These are phyloP conservation scores for Trametes versicolor DNA, from an alignment of 1,284 basidiomycete species.

Conservation along the genomic window DNA sequence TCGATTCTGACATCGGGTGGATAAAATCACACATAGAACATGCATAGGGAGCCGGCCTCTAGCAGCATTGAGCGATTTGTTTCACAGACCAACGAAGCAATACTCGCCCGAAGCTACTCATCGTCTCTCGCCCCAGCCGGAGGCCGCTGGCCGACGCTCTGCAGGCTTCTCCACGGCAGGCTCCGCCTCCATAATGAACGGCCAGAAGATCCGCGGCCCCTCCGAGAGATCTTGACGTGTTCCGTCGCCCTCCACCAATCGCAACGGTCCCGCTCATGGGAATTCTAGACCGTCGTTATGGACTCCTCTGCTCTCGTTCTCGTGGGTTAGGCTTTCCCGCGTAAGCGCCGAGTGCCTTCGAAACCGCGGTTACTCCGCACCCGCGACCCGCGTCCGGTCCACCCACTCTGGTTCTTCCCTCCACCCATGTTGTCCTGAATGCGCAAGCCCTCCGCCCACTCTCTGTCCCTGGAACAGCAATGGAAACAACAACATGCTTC, in stretches of 20 bases:
- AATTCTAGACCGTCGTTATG: conserved; percentile 27
- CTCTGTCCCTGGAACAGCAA: conserved; percentile 1
- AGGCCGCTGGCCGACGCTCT: conserved; percentile 3
- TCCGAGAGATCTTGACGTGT: conserved; percentile 25
- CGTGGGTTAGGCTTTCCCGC: conserved; percentile 27
- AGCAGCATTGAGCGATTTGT: not conserved
- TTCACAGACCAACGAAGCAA: not conserved
- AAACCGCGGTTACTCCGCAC: conserved; percentile 20
- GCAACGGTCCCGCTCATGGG: conserved; percentile 20
- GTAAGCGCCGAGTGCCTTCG: conserved; percentile 17
- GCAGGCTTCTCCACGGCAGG: conserved; percentile 11
- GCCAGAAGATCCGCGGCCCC: conserved; percentile 12
- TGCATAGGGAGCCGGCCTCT: not conserved
- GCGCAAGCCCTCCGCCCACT: not conserved
- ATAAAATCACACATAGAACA: not conserved
- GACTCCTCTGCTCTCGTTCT: conserved; percentile 30
- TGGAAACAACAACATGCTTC: conserved; percentile 3
- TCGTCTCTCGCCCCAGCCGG: not conserved
- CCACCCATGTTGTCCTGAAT: not conserved
- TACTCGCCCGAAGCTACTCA: not conserved
- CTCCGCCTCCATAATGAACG: conserved; percentile 30
- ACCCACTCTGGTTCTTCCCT: conserved; percentile 9
- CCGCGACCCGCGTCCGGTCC: not conserved
- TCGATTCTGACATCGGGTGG: not conserved
- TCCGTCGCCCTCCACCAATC: conserved; percentile 25